Evolutionary conservation across 2,329 filamentous ascomycete genomes (phyloP).

Genomic region (Blumeria graminis): DNA sequence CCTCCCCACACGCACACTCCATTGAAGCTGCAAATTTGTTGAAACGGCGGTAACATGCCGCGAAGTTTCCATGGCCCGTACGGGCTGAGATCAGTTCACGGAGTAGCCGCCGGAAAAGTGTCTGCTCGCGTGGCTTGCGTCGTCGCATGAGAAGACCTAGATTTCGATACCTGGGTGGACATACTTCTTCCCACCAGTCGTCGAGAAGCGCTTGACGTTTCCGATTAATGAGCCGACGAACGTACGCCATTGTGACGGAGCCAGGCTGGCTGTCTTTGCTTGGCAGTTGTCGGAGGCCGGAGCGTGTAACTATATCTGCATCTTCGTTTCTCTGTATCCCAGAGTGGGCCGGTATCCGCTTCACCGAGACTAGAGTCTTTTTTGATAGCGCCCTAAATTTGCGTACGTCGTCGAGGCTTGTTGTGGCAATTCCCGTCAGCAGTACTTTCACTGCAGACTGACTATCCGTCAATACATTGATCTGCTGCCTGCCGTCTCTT

Average conservation of each 20-base stretch:
- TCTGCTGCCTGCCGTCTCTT: not conserved
- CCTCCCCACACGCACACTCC: not conserved
- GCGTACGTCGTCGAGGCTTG: not conserved
- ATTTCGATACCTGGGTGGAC: too few species aligned
- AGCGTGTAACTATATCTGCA: not conserved
- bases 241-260: not conserved
- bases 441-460: not conserved
- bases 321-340: not conserved
- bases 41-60: not conserved
- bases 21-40: not conserved
- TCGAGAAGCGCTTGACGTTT: too few species aligned
- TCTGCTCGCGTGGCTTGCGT: too few species aligned
- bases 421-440: not conserved
- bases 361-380: not conserved
- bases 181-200: too few species aligned
- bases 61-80: not conserved
- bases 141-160: too few species aligned
- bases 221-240: too few species aligned
- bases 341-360: not conserved
- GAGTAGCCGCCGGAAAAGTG: not conserved
- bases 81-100: not conserved
- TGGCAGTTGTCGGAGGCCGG: not conserved
- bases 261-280: not conserved
- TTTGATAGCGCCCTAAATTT: not conserved
- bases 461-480: not conserved